These are phyloP conservation scores for Paradendryphiella salina DNA, from an alignment of 2,329 filamentous ascomycete species.

Conservation along the genomic window DNA sequence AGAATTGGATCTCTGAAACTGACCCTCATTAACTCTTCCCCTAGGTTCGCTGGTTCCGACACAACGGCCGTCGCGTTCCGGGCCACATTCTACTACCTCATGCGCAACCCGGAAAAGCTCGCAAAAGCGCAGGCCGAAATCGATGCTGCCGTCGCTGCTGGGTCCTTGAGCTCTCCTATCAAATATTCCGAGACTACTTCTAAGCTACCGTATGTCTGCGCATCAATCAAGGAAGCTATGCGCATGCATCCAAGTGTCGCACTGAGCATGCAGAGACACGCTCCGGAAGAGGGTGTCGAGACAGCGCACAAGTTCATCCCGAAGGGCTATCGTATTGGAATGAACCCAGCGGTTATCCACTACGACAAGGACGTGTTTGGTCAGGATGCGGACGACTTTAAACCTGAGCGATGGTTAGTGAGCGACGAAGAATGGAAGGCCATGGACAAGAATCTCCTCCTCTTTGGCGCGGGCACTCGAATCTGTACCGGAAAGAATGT, in stretches of 20 bases:
- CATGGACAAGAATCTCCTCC: constrained; percentile 40
- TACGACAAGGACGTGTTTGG: constrained; percentile 48
- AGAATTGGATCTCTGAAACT: not conserved
- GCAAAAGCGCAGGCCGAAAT: constrained; percentile 18
- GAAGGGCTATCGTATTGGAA: constrained; percentile 48
- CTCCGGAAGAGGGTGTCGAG: constrained; percentile 27
- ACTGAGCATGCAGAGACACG: constrained; percentile 21
- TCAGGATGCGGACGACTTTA: constrained; percentile 46
- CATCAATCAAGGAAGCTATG: constrained; percentile 51
- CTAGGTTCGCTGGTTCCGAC: constrained; percentile 40
- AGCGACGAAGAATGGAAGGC: constrained; percentile 15
- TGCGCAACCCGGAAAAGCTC: constrained; percentile 34
- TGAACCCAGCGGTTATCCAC: constrained; percentile 53
- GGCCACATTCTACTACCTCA: constrained; percentile 46
- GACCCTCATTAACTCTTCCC: not conserved
- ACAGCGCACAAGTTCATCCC: constrained; percentile 30
- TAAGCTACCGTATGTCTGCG: constrained; percentile 48
- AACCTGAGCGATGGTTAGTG: constrained; percentile 54
- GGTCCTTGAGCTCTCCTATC: constrained; percentile 12
- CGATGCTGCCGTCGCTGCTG: constrained; percentile 15
- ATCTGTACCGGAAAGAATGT: constrained; percentile 41
- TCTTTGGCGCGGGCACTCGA: constrained; percentile 44
- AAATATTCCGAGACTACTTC: constrained; percentile 18
- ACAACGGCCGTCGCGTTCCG: constrained; percentile 44
- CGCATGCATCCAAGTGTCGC: constrained; percentile 46